Percentiles rank a stretch among this genome's conserved stretches.
Evolutionary conservation across 2,329 filamentous ascomycete species (phyloP).

Genomic region (Pyrenochaeta sp.): DNA sequence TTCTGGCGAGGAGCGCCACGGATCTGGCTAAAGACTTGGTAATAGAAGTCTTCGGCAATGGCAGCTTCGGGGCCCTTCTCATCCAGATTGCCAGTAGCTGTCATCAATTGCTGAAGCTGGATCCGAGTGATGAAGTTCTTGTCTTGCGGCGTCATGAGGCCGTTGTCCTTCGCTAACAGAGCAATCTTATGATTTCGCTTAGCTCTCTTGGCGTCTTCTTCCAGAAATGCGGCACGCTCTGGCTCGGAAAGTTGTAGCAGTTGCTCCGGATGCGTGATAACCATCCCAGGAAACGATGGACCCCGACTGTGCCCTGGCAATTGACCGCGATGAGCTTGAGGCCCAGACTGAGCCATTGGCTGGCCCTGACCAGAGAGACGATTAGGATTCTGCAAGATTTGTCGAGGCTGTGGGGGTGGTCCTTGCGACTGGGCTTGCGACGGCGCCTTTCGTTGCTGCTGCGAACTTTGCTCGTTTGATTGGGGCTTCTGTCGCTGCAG

Average conservation of each 20-base stretch:
- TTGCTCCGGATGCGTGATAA: constrained; percentile 75
- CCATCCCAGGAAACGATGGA: constrained; percentile 59
- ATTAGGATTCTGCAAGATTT: constrained; percentile 83
- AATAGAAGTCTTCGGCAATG: constrained; percentile 95
- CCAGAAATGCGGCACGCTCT: constrained; percentile 82
- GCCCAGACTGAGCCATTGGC: constrained; percentile 43
- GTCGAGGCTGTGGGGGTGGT: constrained; percentile 63
- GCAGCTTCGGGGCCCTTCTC: constrained; percentile 82
- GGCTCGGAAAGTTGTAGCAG: constrained; percentile 81
- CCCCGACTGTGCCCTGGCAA: constrained; percentile 50
- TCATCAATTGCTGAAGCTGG: constrained; percentile 93
- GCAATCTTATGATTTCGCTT: constrained; percentile 99
- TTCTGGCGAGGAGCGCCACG: constrained; percentile 88
- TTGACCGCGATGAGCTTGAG: constrained; percentile 41
- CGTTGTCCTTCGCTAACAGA: constrained; percentile 90
- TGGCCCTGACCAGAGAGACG: constrained; percentile 60
- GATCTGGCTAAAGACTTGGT: constrained; percentile 96
- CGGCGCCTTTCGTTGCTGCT: constrained; percentile 35
- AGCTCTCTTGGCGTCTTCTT: constrained; percentile 91
- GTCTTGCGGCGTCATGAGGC: constrained; percentile 97
- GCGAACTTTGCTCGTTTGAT: constrained; percentile 26
- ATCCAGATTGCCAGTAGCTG: constrained; percentile 86
- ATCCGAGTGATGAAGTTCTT: constrained; percentile 99
- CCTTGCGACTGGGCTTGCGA: constrained; percentile 52
- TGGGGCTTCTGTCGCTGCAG: constrained; percentile 46